Conservation (phyloP, 495 filamentous ascomycete genomes). For the Neurospora sp. region DNA sequence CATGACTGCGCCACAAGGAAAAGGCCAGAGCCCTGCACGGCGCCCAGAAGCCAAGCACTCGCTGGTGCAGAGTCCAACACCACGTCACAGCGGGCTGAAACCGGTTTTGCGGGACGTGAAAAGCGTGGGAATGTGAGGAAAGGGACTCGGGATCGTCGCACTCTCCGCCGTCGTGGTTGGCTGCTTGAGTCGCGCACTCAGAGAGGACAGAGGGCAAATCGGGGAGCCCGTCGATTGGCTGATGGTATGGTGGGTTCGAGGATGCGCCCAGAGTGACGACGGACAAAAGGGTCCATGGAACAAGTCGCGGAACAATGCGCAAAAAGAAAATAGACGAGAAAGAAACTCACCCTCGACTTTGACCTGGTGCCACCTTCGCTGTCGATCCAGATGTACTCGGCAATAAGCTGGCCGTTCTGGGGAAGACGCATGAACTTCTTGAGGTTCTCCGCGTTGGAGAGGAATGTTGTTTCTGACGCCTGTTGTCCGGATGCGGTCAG, state of each 20-base stretch:
- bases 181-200: background rate
- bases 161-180: background rate
- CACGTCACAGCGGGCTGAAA: background rate
- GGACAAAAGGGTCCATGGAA: slow-evolving; percentile 8
- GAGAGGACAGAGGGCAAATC: background rate
- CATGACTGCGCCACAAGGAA: background rate
- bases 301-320: slow-evolving; percentile 16
- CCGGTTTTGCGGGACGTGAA: background rate
- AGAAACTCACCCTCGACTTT: slow-evolving; percentile 76
- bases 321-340: slow-evolving; percentile 13
- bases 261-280: slow-evolving; percentile 6
- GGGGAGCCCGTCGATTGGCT: background rate
- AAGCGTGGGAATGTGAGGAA: background rate
- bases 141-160: background rate
- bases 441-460: slow-evolving; percentile 34
- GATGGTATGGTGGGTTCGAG: background rate
- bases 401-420: slow-evolving; percentile 71
- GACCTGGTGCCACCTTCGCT: slow-evolving; percentile 64
- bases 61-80: background rate
- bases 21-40: background rate
- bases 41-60: background rate
- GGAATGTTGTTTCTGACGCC: slow-evolving; percentile 4
- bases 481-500: background rate
- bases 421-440: slow-evolving; percentile 84
- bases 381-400: slow-evolving; percentile 98